A percentile compares a stretch with the other conserved stretches of the same genome.
These are phyloP conservation scores for Fraxinus angustifolia DNA, from an alignment of 305 asterid species.

Conservation along the genomic window DNA sequence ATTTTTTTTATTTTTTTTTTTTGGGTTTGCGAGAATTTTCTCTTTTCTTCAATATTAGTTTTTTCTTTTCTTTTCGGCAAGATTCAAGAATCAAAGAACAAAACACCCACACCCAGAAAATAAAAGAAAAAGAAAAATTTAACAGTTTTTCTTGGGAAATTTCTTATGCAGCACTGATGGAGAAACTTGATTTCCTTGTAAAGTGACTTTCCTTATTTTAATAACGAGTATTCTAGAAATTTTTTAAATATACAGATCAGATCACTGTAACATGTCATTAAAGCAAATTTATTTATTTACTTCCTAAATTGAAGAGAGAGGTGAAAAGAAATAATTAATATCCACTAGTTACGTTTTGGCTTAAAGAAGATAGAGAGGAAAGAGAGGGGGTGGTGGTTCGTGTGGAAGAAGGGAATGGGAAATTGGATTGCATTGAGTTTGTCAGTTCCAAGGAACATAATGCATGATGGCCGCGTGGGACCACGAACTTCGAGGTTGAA, in stretches of 20 bases:
- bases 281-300: neutral
- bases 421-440: slow-evolving; percentile 37
- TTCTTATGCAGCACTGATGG: neutral
- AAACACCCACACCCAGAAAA: slow-evolving; percentile 31
- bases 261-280: neutral
- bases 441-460: slow-evolving; percentile 42
- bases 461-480: slow-evolving; percentile 42
- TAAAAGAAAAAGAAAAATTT: neutral
- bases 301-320: slow-evolving; percentile 21
- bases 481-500: slow-evolving; percentile 33
- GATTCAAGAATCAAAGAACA: slow-evolving; percentile 11
- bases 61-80: neutral
- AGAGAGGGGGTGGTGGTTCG: neutral
- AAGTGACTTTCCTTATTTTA: neutral
- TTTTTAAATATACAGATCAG: slow-evolving; percentile 5
- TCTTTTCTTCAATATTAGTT: neutral
- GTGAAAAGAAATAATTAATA: neutral
- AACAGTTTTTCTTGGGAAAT: neutral
- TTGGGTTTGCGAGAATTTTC: neutral
- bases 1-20: neutral
- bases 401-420: slow-evolving; percentile 13
- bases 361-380: neutral
- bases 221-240: neutral
- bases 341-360: neutral
- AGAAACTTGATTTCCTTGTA: neutral